phyloP scores from a whole-genome alignment of 495 filamentous ascomycete species.

The Aspergillus cavernicola region DNA sequence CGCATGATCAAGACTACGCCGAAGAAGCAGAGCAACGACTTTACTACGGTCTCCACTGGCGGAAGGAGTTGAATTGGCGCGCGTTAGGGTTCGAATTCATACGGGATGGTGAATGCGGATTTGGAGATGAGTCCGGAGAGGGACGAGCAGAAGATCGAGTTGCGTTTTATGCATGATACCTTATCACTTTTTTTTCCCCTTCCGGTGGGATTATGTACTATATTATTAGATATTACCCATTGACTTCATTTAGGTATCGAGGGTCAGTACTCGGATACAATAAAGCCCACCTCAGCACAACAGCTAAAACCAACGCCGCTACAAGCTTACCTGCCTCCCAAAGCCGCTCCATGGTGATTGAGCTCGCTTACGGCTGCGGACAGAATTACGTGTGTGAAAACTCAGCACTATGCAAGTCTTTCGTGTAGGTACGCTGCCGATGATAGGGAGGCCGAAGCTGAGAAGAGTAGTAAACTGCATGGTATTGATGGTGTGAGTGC shows the following conservation, averaged over 20 bases:
- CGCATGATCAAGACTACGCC: too few species aligned
- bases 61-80: constrained; percentile 92
- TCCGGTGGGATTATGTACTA: background rate
- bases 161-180: constrained; percentile 20
- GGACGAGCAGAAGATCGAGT: constrained; percentile 10
- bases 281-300: too few species aligned
- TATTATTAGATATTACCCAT: background rate
- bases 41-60: constrained; percentile 84
- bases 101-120: constrained; percentile 18
- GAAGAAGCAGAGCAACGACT: constrained; percentile 22
- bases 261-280: background rate
- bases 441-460: too few species aligned
- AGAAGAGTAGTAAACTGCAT: too few species aligned
- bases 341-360: too few species aligned
- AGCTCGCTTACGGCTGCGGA: too few species aligned
- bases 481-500: too few species aligned
- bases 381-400: too few species aligned
- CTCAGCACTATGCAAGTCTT: too few species aligned
- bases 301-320: too few species aligned
- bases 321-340: too few species aligned
- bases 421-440: too few species aligned
- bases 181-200: background rate
- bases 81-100: constrained; percentile 80
- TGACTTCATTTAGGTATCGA: background rate
- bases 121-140: background rate